Percentiles rank a stretch among this genome's conserved stretches.
Conservation (phyloP, 306 rosid species). For the Canavalia gladiata region DNA sequence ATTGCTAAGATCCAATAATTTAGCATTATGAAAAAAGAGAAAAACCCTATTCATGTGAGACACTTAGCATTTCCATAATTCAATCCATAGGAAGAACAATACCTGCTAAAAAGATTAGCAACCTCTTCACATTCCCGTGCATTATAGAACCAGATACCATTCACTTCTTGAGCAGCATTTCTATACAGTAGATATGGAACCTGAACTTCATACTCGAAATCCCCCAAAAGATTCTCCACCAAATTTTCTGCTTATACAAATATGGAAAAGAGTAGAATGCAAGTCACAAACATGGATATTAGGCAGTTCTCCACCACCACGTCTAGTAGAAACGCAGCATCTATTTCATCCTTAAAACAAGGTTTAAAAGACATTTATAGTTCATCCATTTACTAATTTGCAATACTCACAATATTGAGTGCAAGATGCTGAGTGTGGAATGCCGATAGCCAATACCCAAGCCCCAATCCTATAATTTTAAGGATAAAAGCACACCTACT, state of each 20-base stretch:
- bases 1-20: neutral
- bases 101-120: conserved; percentile 75
- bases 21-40: neutral
- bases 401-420: conserved; percentile 38
- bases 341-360: conserved; percentile 25
- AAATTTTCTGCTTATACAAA: conserved; percentile 63
- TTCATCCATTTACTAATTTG: neutral
- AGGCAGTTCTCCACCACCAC: conserved; percentile 39
- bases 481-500: conserved; percentile 38
- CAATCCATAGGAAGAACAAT: conserved; percentile 24
- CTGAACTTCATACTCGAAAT: conserved; percentile 73
- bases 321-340: conserved; percentile 29
- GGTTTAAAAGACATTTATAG: conserved; percentile 19
- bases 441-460: conserved; percentile 39
- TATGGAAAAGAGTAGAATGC: conserved; percentile 34
- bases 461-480: conserved; percentile 39
- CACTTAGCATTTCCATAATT: conserved; percentile 9
- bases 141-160: conserved; percentile 74
- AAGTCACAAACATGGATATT: conserved; percentile 23
- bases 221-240: conserved; percentile 75
- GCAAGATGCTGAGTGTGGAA: conserved; percentile 15
- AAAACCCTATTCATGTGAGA: neutral
- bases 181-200: conserved; percentile 69
- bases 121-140: conserved; percentile 72
- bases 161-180: conserved; percentile 77